Evolutionary conservation across 1,284 basidiomycete species (phyloP).

Genomic region (Malassezia yamatoensis): DNA sequence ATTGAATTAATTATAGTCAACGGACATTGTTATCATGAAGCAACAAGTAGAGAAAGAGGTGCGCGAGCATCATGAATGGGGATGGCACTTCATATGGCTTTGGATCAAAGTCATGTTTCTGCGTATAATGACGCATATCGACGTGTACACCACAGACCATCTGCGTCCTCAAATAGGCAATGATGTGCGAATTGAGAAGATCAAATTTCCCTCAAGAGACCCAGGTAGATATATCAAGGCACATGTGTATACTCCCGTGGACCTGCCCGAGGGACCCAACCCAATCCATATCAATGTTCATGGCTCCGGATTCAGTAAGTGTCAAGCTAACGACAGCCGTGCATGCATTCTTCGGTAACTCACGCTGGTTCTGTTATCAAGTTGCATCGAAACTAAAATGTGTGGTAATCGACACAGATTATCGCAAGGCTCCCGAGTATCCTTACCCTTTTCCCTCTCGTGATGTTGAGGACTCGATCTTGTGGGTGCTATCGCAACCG

Average conservation of each 20-base stretch:
- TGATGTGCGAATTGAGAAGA: constrained; percentile 13
- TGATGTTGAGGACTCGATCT: constrained; percentile 24
- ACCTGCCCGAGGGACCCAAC: constrained; percentile 12
- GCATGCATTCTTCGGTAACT: constrained; percentile 14
- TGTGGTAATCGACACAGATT: constrained; percentile 14
- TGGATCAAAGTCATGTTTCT: constrained; percentile 6
- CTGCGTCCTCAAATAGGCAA: constrained; percentile 10
- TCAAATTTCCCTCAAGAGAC: constrained; percentile 26
- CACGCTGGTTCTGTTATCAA: constrained; percentile 22
- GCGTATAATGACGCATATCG: constrained; percentile 4
- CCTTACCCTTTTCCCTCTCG: constrained; percentile 32
- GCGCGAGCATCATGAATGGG: background rate
- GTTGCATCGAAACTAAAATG: constrained; percentile 10
- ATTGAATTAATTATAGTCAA: too few relatives aligned
- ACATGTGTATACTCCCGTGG: constrained; percentile 23
- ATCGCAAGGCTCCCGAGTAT: constrained; percentile 38
- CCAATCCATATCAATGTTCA: constrained; percentile 25
- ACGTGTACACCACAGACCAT: constrained; percentile 10
- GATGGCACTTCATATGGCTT: constrained; percentile 4
- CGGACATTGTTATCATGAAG: too few relatives aligned
- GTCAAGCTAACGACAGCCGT: constrained; percentile 15
- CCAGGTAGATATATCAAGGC: constrained; percentile 22
- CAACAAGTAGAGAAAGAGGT: too few relatives aligned
- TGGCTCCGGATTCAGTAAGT: constrained; percentile 22
- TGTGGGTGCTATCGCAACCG: constrained; percentile 21